Conservation (phyloP, 2,329 filamentous ascomycete species). For the Aureobasidium melanogenum region DNA sequence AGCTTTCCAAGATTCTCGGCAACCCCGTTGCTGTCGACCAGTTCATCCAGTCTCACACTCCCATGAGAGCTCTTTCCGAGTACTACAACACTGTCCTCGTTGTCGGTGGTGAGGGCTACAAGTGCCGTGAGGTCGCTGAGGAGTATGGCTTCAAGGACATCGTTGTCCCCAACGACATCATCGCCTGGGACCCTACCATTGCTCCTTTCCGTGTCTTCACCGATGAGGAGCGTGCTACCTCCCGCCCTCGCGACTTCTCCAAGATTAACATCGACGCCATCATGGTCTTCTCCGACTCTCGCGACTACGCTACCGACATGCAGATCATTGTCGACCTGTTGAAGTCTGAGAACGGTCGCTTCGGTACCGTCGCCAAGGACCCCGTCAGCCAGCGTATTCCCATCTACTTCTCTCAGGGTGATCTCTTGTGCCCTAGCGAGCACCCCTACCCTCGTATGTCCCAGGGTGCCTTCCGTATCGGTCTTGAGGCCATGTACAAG, state of each 20-base stretch:
- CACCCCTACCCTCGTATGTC: conserved; percentile 57
- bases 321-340: conserved; percentile 69
- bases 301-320: conserved; percentile 66
- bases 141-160: conserved; percentile 67
- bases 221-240: conserved; percentile 56
- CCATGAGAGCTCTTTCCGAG: conserved; percentile 65
- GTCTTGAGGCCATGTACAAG: conserved; percentile 65
- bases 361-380: conserved; percentile 57
- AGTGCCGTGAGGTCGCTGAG: conserved; percentile 64
- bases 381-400: conserved; percentile 58
- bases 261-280: conserved; percentile 66
- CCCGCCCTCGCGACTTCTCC: conserved; percentile 61
- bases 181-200: conserved; percentile 59
- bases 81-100: conserved; percentile 72
- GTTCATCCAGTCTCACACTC: conserved; percentile 70
- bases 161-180: conserved; percentile 64
- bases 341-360: conserved; percentile 56
- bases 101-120: conserved; percentile 66
- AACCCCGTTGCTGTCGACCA: conserved; percentile 60
- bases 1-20: conserved; percentile 58
- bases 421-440: conserved; percentile 49
- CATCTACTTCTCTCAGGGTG: conserved; percentile 64
- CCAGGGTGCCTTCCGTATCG: conserved; percentile 67
- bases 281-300: conserved; percentile 64
- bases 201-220: conserved; percentile 62